Evolutionary conservation across 441 rosid species (phyloP).

Genomic region (Bocquillonia castaneifolia): DNA sequence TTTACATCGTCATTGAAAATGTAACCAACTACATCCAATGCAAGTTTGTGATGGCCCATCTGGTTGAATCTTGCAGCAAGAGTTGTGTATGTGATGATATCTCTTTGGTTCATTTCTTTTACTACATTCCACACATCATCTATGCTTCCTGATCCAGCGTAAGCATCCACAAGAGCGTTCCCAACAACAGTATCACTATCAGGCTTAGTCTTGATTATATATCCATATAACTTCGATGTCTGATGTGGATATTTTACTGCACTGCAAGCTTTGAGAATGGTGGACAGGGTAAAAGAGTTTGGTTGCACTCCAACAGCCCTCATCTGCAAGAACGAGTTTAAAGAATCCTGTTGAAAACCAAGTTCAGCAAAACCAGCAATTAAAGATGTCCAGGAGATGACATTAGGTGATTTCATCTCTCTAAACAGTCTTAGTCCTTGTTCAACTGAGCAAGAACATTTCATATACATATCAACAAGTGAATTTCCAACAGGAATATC

Average conservation of each 20-base stretch:
- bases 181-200: slow-evolving; percentile 32
- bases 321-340: slow-evolving; percentile 42
- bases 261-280: slow-evolving; percentile 44
- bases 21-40: slow-evolving; percentile 35
- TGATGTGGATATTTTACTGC: slow-evolving; percentile 24
- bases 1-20: slow-evolving; percentile 40
- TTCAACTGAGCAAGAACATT: slow-evolving; percentile 49
- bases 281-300: slow-evolving; percentile 46
- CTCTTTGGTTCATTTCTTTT: slow-evolving; percentile 40
- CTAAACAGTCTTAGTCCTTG: slow-evolving; percentile 44
- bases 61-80: slow-evolving; percentile 63
- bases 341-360: slow-evolving; percentile 38
- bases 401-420: slow-evolving; percentile 41
- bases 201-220: slow-evolving; percentile 36
- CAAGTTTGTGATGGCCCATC: slow-evolving; percentile 41
- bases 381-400: slow-evolving; percentile 68
- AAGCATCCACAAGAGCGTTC: slow-evolving; percentile 60
- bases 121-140: slow-evolving; percentile 44
- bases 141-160: slow-evolving; percentile 43
- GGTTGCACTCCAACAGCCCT: slow-evolving; percentile 43
- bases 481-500: slow-evolving; percentile 74
- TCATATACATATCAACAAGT: slow-evolving; percentile 80
- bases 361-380: slow-evolving; percentile 53
- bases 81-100: slow-evolving; percentile 53
- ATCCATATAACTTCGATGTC: slow-evolving; percentile 45